phyloP scores from a whole-genome alignment of 192 early-diverging fungal genomes.

The Mortierella antarctica region DNA sequence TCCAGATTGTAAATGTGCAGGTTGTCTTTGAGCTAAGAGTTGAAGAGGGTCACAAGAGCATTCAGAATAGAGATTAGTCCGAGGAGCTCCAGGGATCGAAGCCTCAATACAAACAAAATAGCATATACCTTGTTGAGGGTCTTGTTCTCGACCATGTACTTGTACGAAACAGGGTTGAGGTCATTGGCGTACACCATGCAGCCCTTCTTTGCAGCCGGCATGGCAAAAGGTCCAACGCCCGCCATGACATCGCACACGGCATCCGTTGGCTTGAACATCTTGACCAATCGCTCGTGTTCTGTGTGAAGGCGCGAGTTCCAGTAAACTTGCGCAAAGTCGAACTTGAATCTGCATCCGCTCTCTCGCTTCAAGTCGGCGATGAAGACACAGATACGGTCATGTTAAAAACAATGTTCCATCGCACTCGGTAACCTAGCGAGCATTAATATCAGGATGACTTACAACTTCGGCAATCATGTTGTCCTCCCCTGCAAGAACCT shows the following conservation, averaged over 20 bases:
- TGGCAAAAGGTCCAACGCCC: constrained; percentile 96
- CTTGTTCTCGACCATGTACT: constrained; percentile 86
- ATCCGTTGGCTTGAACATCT: constrained; percentile 73
- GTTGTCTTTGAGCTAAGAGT: constrained; percentile 66
- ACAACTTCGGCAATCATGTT: constrained; percentile 90
- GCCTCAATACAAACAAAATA: background rate
- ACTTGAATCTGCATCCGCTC: constrained; percentile 88
- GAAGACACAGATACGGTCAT: background rate
- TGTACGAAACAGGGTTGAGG: constrained; percentile 91
- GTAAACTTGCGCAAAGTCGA: constrained; percentile 98
- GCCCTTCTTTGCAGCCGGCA: constrained; percentile 89
- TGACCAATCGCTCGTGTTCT: constrained; percentile 94
- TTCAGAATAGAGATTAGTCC: background rate
- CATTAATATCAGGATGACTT: constrained; percentile 5
- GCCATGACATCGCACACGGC: constrained; percentile 96
- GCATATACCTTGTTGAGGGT: constrained; percentile 80
- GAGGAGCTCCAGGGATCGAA: background rate
- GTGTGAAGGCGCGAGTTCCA: constrained; percentile 98
- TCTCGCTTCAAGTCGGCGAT: constrained; percentile 72
- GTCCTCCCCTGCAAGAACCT: constrained; percentile 90
- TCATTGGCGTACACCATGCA: constrained; percentile 97
- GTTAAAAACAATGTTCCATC: background rate
- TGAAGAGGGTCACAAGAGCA: background rate
- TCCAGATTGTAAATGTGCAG: constrained; percentile 88
- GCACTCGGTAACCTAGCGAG: background rate